Percentiles rank a stretch among this genome's conserved stretches.
phyloP scores from a whole-genome alignment of 1,284 basidiomycete genomes.

The Earliella scabrosa region DNA sequence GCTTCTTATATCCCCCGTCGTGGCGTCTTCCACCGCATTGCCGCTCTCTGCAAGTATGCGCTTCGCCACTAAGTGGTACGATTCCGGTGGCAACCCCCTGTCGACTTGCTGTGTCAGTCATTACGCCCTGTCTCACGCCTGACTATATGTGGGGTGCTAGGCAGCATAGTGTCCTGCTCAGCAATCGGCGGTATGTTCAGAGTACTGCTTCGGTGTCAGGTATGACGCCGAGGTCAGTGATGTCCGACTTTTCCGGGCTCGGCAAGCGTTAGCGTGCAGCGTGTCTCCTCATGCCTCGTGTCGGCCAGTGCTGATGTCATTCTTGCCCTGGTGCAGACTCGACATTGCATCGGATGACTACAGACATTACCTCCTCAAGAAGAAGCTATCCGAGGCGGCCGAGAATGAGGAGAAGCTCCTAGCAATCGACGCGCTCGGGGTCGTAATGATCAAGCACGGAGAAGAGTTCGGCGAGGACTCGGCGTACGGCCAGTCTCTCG shows the following conservation, averaged over 20 bases:
- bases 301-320: too few species aligned
- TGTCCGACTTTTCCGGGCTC: constrained; percentile 11
- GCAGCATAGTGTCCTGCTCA: too few species aligned
- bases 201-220: not conserved
- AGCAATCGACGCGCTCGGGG: constrained; percentile 77
- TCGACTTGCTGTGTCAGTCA: too few species aligned
- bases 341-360: constrained; percentile 64
- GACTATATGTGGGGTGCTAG: too few species aligned
- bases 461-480: constrained; percentile 80
- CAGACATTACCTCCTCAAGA: constrained; percentile 66
- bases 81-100: not conserved
- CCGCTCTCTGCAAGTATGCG: not conserved
- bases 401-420: constrained; percentile 68
- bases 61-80: constrained; percentile 1
- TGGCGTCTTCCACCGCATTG: not conserved
- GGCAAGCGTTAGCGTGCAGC: not conserved
- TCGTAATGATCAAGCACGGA: constrained; percentile 86
- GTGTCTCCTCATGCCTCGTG: not conserved
- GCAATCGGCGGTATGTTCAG: too few species aligned
- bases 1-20: constrained; percentile 7
- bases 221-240: not conserved
- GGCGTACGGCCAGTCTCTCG: constrained; percentile 70
- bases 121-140: too few species aligned
- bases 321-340: constrained; percentile 46
- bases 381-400: constrained; percentile 60